Evolutionary conservation across 305 asterid genomes (phyloP), one percentile per base, ranked within the genome.

Genomic region (Nicotiana rustica): DNA sequence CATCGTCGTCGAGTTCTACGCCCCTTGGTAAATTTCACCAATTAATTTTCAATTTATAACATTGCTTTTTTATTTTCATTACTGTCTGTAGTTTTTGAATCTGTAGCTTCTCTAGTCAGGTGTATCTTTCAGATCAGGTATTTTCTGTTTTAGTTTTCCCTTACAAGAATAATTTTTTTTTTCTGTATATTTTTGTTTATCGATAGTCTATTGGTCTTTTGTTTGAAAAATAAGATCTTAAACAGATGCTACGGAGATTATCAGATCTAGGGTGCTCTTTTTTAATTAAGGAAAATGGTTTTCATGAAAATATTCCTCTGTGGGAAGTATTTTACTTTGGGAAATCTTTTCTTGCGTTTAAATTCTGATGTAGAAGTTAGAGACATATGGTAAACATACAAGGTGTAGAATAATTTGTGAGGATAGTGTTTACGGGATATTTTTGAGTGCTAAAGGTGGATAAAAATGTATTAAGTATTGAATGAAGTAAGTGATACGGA

Each of bases 1-100:
- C 88, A 29, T 95, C 84, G 93, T 95, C 82, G 95, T 95, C 82
- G 98, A 95, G 41, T 95, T 95, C 69, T 95, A 95, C 87, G 97
- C 98, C 47, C 98, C 98, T 49, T 93, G 98, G 98, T 95, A 87
- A 52, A 31, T 67, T 18, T 13, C 41, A 10, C 62, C 1, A 21
- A 59, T 77, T 61, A 15, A 9, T 4, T 41, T 25, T n/a, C 1
- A 1, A 9, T 82, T 2, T 55, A 19, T 29, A 60, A 36, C 21
- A 60, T 47, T 62, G 82, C 4, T 79, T 79, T 62, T 38, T 41
- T 59, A 10, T 79, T 71, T 71, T 6, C 31, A 4, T 44, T 21
- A 10, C 17, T 64, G 5, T 44, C 3, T 13, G 59, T 44, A 10
- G 2, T 70, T 17, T 70, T 44, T 70, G 36, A 41, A 18, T 68